Evolutionary conservation across 2,329 filamentous ascomycete genomes (phyloP).

Genomic region (Xylaria sp.): DNA sequence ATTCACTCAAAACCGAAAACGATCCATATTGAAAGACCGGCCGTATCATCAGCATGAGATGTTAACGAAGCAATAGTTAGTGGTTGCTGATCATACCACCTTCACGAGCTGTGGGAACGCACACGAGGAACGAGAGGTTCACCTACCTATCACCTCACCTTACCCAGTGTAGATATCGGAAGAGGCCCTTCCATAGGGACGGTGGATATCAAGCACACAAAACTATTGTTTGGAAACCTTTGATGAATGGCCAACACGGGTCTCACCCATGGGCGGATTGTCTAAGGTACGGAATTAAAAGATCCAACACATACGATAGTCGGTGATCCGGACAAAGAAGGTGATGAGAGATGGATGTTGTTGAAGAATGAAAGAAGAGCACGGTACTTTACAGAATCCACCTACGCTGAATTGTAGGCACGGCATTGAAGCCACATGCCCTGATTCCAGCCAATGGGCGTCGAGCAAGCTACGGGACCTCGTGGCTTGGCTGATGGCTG

Average conservation of each 20-base stretch:
- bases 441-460: conserved; percentile 7
- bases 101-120: too few relatives aligned
- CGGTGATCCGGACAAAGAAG: not conserved
- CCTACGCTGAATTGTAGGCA: not conserved
- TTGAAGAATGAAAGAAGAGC: not conserved
- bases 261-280: not conserved
- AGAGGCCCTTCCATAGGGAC: not conserved
- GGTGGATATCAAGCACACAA: not conserved
- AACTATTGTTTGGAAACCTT: not conserved
- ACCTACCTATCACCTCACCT: not conserved
- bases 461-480: not conserved
- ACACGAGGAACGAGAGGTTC: not conserved
- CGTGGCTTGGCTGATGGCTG: conserved; percentile 13
- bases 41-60: too few relatives aligned
- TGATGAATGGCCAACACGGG: not conserved
- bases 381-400: not conserved
- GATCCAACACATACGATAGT: not conserved
- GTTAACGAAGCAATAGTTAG: too few relatives aligned
- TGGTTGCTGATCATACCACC: too few relatives aligned
- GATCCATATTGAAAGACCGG: too few relatives aligned
- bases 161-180: not conserved
- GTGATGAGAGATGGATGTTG: not conserved
- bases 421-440: conserved; percentile 8
- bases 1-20: too few relatives aligned
- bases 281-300: not conserved